Percentiles rank a stretch among this genome's conserved stretches.
These are phyloP conservation scores for Striga asiatica DNA, from an alignment of 257 asterid genomes.

Conservation along the genomic window DNA sequence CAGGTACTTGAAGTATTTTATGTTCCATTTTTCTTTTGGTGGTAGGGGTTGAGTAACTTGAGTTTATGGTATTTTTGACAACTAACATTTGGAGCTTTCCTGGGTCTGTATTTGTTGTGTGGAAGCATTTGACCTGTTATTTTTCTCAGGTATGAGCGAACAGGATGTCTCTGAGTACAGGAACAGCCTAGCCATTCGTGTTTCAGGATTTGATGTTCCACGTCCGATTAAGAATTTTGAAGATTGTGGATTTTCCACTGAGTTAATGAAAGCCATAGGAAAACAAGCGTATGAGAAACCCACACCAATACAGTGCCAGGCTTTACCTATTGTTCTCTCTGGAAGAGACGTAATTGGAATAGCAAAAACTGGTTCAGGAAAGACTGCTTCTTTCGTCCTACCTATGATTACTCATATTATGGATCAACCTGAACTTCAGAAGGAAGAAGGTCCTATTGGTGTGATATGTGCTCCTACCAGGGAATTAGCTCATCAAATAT, in stretches of 20 bases:
- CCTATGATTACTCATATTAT: constrained; percentile 90
- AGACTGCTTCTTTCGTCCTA: constrained; percentile 92
- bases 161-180: constrained; percentile 64
- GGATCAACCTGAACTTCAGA: constrained; percentile 93
- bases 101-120: neutral
- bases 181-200: constrained; percentile 73
- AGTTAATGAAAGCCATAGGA: constrained; percentile 77
- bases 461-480: constrained; percentile 98
- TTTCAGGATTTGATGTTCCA: constrained; percentile 94
- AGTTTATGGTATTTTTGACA: no score
- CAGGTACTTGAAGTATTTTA: constrained; percentile 36
- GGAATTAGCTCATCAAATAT: constrained; percentile 96
- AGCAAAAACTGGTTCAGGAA: constrained; percentile 98
- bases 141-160: constrained; percentile 62
- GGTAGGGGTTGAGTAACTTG: no score
- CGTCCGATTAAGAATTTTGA: constrained; percentile 75
- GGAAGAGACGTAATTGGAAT: constrained; percentile 95
- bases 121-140: constrained; percentile 4
- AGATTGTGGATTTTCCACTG: constrained; percentile 79
- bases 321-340: constrained; percentile 84
- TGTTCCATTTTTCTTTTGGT: neutral
- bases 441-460: constrained; percentile 97
- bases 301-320: constrained; percentile 94
- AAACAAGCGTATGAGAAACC: constrained; percentile 90
- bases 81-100: neutral